Evolutionary conservation across 2,329 filamentous ascomycete genomes (phyloP), one percentile per base, ranked within the genome.

Genomic region (Colletotrichum phormii): DNA sequence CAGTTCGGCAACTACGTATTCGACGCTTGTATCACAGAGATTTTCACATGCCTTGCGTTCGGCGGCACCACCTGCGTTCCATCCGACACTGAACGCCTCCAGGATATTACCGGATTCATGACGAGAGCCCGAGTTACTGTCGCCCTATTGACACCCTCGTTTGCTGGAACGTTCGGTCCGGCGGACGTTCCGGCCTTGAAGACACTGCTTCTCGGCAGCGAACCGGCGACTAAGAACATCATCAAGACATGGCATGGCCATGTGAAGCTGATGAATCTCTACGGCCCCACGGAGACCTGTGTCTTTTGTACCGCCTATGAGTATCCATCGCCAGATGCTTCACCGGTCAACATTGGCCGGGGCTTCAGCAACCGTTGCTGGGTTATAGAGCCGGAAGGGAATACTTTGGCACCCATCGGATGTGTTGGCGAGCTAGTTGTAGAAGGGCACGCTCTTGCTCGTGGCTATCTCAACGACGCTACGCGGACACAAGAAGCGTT

Each of bases 1-100:
- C 87, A 89, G 72, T 87, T 88, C 65, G 87, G 86, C 1, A 84
- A 85, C 9, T 88, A 87, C 74, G 87, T 86, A 2, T 88, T 89
- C 46, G 87, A 90, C 60, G 82, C 86, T 5, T 85, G 84, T 18
- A 79, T 90, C 0, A 77, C 85, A 0, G 89, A 90, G 73, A 85
- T 87, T 0, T 80, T 90, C 13, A 84, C 85, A 1, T 84, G 88
- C 0, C 80, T 92, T 5, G 82, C 87, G 12, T 80, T 85, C 35
- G 90, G 90, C 22, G 90, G 87, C 0, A 90, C 87, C 68, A 83
- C 92, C 11, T 64, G 62, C 31, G 49, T 64, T 9, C 61, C 68
- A 22, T 57, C 62, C 5, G 33, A 64, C 18, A n/a, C 49, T 12
- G 18, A 57, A 26, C 24, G 49, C 1, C 62, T 64, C 24, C 82